A percentile compares a stretch with the other conserved stretches of the same genome.
These are phyloP conservation scores for Vicia faba DNA, from an alignment of 306 rosid genomes.

Conservation along the genomic window DNA sequence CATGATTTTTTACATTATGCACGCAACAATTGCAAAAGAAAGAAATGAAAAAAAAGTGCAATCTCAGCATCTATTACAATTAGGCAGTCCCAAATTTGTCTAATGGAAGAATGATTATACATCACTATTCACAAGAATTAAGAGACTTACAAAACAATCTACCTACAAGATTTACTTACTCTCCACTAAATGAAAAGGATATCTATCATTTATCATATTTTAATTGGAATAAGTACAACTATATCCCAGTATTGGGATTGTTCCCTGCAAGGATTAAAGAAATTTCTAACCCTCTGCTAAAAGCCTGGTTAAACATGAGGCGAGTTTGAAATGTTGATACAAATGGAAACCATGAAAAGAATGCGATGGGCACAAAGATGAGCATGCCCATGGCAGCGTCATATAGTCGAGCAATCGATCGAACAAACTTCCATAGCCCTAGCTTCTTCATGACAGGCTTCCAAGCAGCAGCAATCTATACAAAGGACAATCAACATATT, in stretches of 20 bases:
- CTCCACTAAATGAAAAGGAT: background rate
- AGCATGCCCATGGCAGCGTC: conserved; percentile 98
- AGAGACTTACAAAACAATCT: conserved; percentile 14
- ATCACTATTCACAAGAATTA: conserved; percentile 35
- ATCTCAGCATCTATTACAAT: background rate
- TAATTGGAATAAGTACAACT: conserved; percentile 34
- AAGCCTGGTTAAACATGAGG: conserved; percentile 97
- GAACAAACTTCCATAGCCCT: conserved; percentile 83
- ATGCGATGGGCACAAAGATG: conserved; percentile 79
- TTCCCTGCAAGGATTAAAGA: conserved; percentile 90
- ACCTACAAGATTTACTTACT: conserved; percentile 14
- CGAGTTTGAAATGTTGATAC: conserved; percentile 91
- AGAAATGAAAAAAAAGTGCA: background rate
- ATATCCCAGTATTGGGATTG: conserved; percentile 72
- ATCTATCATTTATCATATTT: background rate
- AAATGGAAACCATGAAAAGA: conserved; percentile 90
- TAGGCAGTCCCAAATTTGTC: conserved; percentile 5
- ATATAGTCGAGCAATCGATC: conserved; percentile 80
- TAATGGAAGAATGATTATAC: conserved; percentile 34
- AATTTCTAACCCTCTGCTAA: conserved; percentile 92
- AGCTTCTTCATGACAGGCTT: conserved; percentile 74
- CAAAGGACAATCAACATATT: conserved; percentile 21
- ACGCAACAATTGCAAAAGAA: background rate
- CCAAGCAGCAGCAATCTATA: conserved; percentile 96
- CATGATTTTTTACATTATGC: no score